These are phyloP conservation scores for Debaryomyces fabryi DNA, from an alignment of 1,139 yeast genomes.

Conservation along the genomic window DNA sequence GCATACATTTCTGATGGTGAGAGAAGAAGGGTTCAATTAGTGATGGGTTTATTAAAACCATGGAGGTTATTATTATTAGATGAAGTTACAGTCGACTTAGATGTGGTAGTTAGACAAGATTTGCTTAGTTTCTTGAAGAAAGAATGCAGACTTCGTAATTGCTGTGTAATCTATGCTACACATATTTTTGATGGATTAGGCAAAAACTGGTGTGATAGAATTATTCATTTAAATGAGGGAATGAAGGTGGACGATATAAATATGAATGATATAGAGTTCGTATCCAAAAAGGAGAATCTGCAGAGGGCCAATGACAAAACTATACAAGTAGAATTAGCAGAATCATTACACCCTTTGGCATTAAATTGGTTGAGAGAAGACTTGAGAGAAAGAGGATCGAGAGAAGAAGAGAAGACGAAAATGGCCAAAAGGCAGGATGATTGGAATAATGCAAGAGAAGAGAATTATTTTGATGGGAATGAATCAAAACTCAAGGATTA, in stretches of 20 bases:
- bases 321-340: conserved; percentile 45
- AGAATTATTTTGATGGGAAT: conserved; percentile 49
- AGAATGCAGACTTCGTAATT: conserved; percentile 69
- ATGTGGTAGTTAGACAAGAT: conserved; percentile 83
- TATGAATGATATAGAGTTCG: conserved; percentile 22
- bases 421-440: conserved; percentile 50
- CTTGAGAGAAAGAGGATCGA: conserved; percentile 51
- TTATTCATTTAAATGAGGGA: conserved; percentile 82
- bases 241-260: conserved; percentile 32
- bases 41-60: conserved; percentile 90
- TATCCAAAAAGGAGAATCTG: conserved; percentile 1
- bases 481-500: conserved; percentile 49
- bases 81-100: conserved; percentile 95
- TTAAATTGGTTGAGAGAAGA: conserved; percentile 64
- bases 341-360: conserved; percentile 71
- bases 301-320: conserved; percentile 20
- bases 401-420: conserved; percentile 53
- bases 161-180: conserved; percentile 87
- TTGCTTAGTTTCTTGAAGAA: conserved; percentile 65
- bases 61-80: conserved; percentile 85
- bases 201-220: conserved; percentile 76
- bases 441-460: conserved; percentile 43
- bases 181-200: conserved; percentile 95
- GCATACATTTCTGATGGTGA: conserved; percentile 92
- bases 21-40: conserved; percentile 87